These are phyloP conservation scores for Sechiopsis laciniata DNA, from an alignment of 306 rosid species.

Conservation along the genomic window DNA sequence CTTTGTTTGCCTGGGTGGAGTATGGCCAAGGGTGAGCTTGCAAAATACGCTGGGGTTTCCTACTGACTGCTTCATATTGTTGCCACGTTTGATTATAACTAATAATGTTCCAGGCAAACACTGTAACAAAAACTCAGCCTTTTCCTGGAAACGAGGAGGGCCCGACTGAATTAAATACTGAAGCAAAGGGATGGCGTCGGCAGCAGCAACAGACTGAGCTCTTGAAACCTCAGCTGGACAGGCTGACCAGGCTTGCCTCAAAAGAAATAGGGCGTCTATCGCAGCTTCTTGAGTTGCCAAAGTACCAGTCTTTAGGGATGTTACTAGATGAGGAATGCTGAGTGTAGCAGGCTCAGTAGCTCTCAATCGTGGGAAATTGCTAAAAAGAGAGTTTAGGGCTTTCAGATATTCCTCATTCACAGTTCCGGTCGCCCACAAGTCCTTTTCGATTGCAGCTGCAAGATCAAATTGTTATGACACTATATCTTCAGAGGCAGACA, in stretches of 20 bases:
- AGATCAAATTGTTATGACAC: conserved; percentile 26
- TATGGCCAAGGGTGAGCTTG: conserved; percentile 84
- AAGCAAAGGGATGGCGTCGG: conserved; percentile 92
- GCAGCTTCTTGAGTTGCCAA: conserved; percentile 99
- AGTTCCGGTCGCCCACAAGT: conserved; percentile 91
- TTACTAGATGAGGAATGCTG: conserved; percentile 95
- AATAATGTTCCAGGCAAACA: conserved; percentile 94
- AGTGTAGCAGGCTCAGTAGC: conserved; percentile 99
- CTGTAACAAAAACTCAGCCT: conserved; percentile 89
- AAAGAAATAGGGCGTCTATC: conserved; percentile 87
- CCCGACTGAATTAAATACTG: conserved; percentile 96
- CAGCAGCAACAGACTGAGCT: conserved; percentile 96
- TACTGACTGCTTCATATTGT: conserved; percentile 96
- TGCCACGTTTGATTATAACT: conserved; percentile 88
- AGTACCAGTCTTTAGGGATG: conserved; percentile 86
- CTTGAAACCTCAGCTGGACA: conserved; percentile 97
- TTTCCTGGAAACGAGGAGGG: conserved; percentile 96
- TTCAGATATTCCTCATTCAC: conserved; percentile 93
- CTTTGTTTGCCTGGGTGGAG: conserved; percentile 82
- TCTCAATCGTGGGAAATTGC: conserved; percentile 95
- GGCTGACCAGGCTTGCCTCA: conserved; percentile 99
- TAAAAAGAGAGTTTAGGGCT: conserved; percentile 84
- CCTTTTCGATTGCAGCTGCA: conserved; percentile 91
- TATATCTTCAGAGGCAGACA: background rate
- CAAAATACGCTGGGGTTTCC: conserved; percentile 96